These are phyloP conservation scores for Suillus lakei DNA, from an alignment of 768 basidiomycete genomes.

Conservation along the genomic window DNA sequence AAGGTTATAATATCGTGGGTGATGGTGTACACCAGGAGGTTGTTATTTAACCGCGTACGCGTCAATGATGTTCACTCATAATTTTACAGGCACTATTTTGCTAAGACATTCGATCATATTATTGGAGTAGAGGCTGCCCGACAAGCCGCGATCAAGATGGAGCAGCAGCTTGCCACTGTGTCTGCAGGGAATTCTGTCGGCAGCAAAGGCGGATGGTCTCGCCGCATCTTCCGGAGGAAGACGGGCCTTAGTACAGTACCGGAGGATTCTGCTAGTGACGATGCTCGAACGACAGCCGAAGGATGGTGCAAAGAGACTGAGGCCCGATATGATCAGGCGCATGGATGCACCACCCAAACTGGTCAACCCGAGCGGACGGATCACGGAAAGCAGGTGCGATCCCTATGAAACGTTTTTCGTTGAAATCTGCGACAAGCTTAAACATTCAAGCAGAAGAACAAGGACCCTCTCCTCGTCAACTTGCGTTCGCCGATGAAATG, in stretches of 20 bases:
- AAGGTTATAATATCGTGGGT: conserved; percentile 83
- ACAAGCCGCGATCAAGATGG: conserved; percentile 25
- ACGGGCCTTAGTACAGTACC: conserved; percentile 28
- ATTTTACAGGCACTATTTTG: conserved; percentile 66
- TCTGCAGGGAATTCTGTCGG: conserved; percentile 14
- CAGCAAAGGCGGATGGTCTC: conserved; percentile 24
- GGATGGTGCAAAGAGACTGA: conserved; percentile 40
- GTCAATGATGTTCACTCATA: background rate
- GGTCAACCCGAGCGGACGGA: conserved; percentile 76
- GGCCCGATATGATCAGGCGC: conserved; percentile 79
- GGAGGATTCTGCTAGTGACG: conserved; percentile 25
- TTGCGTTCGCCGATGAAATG: conserved; percentile 3
- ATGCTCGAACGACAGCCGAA: conserved; percentile 20
- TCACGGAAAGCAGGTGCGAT: conserved; percentile 51
- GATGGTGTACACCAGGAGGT: conserved; percentile 81
- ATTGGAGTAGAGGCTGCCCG: conserved; percentile 48
- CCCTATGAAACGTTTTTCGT: conserved; percentile 25
- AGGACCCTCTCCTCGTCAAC: conserved; percentile 11
- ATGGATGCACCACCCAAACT: conserved; percentile 70
- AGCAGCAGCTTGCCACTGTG: conserved; percentile 25
- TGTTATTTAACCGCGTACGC: conserved; percentile 20
- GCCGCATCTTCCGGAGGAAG: conserved; percentile 34
- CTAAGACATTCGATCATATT: conserved; percentile 65
- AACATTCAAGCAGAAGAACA: background rate
- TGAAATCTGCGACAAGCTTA: conserved; percentile 13